Conservation (phyloP, 192 early-diverging fungal genomes). For the Coemansia umbellata region DNA sequence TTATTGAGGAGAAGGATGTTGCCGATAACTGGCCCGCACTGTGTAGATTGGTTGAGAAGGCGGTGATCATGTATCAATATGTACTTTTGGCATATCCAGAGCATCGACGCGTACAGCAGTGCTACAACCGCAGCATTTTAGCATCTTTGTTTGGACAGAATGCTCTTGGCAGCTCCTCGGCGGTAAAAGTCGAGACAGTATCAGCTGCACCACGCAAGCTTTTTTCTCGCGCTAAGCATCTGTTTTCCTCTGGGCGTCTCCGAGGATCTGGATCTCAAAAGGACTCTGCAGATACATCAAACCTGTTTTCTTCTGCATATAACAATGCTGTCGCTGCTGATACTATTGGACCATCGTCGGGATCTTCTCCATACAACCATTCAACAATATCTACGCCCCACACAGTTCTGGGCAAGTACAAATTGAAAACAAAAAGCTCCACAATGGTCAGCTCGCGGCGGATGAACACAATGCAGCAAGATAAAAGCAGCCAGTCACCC, state of each 20-base stretch:
- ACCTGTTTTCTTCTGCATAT: slow-evolving; percentile 41
- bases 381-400: slow-evolving; percentile 44
- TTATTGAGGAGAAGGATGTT: slow-evolving; percentile 42
- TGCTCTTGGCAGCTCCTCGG: slow-evolving; percentile 41
- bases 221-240: slow-evolving; percentile 43
- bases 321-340: slow-evolving; percentile 33
- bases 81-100: slow-evolving; percentile 47
- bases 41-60: slow-evolving; percentile 47
- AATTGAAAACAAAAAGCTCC: slow-evolving; percentile 43
- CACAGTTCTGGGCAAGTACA: slow-evolving; percentile 47
- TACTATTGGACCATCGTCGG: slow-evolving; percentile 27
- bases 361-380: slow-evolving; percentile 29
- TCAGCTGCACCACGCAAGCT: slow-evolving; percentile 47
- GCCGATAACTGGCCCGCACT: slow-evolving; percentile 45
- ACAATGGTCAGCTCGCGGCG: slow-evolving; percentile 36
- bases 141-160: slow-evolving; percentile 50
- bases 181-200: slow-evolving; percentile 34
- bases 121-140: slow-evolving; percentile 52
- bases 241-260: slow-evolving; percentile 40
- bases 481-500: slow-evolving; percentile 3
- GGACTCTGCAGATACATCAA: slow-evolving; percentile 11
- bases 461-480: slow-evolving; percentile 15
- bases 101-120: slow-evolving; percentile 50
- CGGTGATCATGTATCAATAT: slow-evolving; percentile 44
- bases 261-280: slow-evolving; percentile 9